Evolutionary conservation across 352 stramenopile genomes (phyloP), one percentile per base, ranked within the genome.

Genomic region (Pythium dissotocum): DNA sequence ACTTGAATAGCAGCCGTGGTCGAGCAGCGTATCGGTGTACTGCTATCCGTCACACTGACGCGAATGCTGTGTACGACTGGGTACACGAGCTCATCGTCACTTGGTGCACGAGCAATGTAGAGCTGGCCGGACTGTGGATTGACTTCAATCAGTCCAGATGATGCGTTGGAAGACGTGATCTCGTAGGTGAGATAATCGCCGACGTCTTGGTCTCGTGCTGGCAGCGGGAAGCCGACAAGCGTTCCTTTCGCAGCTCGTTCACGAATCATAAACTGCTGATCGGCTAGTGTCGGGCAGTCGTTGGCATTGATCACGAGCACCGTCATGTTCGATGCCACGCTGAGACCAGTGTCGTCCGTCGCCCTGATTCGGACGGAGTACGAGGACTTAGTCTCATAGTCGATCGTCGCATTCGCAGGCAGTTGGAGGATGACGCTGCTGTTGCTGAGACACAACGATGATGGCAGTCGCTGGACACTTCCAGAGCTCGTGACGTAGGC

Each of bases 261-360:
- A 26, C 72, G 66, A n/a, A 90, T 52, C 46, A 74, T 79, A 38
- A 88, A 88, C 12, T 35, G 42, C 24, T 83, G 53, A 4, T 77
- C 44, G 6, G 30, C 30, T 2, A 90, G 52, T 8, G 65, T 78
- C n/a, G 82, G 82, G 48, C 82, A 90, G 30, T 90, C 82, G 67
- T 90, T 90, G 3, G 78, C 69, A 46, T 90, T 72, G 10, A 81
- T 28, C 14, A 88, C 65, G 6, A 67, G 69, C 10, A 90, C 70
- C 0, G 56, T 70, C 21, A 88, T 64, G 13, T 35, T 68, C 18
- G 63, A 70, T 30, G 63, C 58, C 33, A 63, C 44, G 13, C 46
- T 70, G 30, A 87, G 60, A 5, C 72, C 75, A 18, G 78, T 86
- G 60, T 71, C 48, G 52, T 90, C 82, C 1, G 40, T 76, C 10